Base-by-base conservation (phyloP, 257 asterid genomes). In the Catharanthus roseus region DNA sequence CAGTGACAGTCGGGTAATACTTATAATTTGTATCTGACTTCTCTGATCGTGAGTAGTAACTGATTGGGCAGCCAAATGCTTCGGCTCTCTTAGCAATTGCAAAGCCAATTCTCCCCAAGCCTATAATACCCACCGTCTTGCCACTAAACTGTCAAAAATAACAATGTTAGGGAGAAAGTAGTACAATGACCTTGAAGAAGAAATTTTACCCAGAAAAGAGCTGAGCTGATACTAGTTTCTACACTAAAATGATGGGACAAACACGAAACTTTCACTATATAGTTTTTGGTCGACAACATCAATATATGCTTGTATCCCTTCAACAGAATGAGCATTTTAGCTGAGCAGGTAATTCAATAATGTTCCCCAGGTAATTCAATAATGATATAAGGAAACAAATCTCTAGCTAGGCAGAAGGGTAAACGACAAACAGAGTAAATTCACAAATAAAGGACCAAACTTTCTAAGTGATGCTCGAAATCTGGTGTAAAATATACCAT, bases 41-140 rank as follows among this genome's bases (percentile, higher is more conserved):
- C 89, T 84, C 77, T 33, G 91, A 74, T 62, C 91, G 83, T 8
- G 98, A 88, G 69, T 79, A 77, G 84, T 92, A 92, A 70, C 86
- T 65, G 73, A 90, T 80, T 49, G 81, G 75, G 83, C 96, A 92
- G 77, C 83, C 86, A 36, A 92, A 92, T n/a, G 92, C 96, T 69
- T 81, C 83, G 1, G 90, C 95, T 78, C 96, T 80, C 69, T 78
- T 86, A 11, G 98, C 96, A 56, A 92, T 82, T 44, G 96, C 96
- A 3, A 85, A 77, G 15, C 98, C 98, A 5, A 92, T 92, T 77
- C 96, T 86, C 68, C 98, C 98, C 74, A 92, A 68, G 62, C 98
- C 96, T 24, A 89, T 67, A 70, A 92, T 86, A 64, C 96, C 98
- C 10, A 92, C 79, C 44, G 84, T 76, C 79, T 88, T 89, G 41